Evolutionary conservation across 495 filamentous ascomycete genomes (phyloP).

Genomic region (Melanomma pulvis-pyrius): DNA sequence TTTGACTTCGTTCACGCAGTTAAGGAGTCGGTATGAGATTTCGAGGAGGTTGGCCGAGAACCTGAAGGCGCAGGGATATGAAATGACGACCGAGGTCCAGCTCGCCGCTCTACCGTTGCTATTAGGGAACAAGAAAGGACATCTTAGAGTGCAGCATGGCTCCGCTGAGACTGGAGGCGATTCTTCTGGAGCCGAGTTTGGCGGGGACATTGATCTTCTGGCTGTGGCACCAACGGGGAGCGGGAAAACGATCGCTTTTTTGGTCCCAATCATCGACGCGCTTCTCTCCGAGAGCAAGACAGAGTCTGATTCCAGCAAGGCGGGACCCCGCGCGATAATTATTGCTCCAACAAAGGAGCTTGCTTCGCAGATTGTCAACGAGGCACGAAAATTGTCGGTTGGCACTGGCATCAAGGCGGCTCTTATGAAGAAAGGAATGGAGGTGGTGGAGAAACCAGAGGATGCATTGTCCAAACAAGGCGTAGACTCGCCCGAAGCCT

Average conservation of each 20-base stretch:
- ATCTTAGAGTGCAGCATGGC: conserved; percentile 33
- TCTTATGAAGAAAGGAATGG: conserved; percentile 83
- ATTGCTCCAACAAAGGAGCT: conserved; percentile 93
- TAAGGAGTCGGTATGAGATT: conserved; percentile 69
- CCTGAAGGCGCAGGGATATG: conserved; percentile 79
- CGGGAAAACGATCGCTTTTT: conserved; percentile 93
- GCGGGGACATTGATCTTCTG: conserved; percentile 65
- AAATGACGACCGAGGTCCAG: conserved; percentile 89
- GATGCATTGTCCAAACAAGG: conserved; percentile 26
- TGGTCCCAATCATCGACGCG: conserved; percentile 81
- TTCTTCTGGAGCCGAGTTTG: not conserved
- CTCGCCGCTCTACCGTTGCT: conserved; percentile 81
- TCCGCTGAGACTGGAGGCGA: not conserved
- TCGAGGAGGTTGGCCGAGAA: conserved; percentile 74
- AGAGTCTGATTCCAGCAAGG: conserved; percentile 22
- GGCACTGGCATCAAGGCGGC: conserved; percentile 80
- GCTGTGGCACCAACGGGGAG: conserved; percentile 93
- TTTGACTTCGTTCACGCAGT: conserved; percentile 72
- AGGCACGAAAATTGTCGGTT: conserved; percentile 76
- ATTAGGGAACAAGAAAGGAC: conserved; percentile 55
- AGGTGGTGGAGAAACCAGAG: conserved; percentile 55
- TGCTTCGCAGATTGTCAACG: conserved; percentile 88
- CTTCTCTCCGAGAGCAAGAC: conserved; percentile 57
- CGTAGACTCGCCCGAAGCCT: conserved; percentile 40
- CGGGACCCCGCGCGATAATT: conserved; percentile 60